Conservation (phyloP, 805 yeast species). For the Candida hungchunana region DNA sequence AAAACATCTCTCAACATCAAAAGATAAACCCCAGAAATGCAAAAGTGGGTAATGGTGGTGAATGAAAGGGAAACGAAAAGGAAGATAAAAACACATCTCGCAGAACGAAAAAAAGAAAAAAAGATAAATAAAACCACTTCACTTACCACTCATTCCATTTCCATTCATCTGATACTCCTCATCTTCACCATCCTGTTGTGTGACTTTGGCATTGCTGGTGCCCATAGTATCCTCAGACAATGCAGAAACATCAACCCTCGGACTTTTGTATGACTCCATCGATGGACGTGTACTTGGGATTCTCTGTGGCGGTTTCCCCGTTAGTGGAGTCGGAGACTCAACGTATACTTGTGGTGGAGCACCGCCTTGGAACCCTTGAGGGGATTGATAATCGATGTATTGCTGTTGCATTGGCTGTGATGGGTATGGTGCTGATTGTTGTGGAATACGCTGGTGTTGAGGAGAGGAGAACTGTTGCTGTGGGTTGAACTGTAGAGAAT, state of each 20-base stretch:
- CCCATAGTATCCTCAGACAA: slow-evolving; percentile 21
- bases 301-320: slow-evolving; percentile 1
- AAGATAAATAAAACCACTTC: too few relatives aligned
- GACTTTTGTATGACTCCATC: slow-evolving; percentile 7
- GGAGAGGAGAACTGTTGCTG: slow-evolving; percentile 6
- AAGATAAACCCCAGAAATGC: too few relatives aligned
- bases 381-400: slow-evolving; percentile 9
- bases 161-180: background rate
- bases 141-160: background rate
- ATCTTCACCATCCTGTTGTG: slow-evolving; percentile 19
- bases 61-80: background rate
- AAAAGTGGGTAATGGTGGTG: too few relatives aligned
- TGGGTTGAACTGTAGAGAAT: slow-evolving; percentile 6
- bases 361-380: slow-evolving; percentile 4
- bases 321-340: slow-evolving; percentile 16
- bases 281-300: slow-evolving; percentile 6
- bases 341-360: slow-evolving; percentile 13
- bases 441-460: slow-evolving; percentile 6
- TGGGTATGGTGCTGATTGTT: slow-evolving; percentile 7
- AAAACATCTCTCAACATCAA: too few relatives aligned
- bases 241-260: slow-evolving; percentile 21
- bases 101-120: too few relatives aligned
- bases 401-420: slow-evolving; percentile 7
- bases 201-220: slow-evolving; percentile 23
- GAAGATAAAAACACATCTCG: too few relatives aligned